phyloP scores from a whole-genome alignment of 2,329 filamentous ascomycete genomes.

The Colletotrichum shisoi region DNA sequence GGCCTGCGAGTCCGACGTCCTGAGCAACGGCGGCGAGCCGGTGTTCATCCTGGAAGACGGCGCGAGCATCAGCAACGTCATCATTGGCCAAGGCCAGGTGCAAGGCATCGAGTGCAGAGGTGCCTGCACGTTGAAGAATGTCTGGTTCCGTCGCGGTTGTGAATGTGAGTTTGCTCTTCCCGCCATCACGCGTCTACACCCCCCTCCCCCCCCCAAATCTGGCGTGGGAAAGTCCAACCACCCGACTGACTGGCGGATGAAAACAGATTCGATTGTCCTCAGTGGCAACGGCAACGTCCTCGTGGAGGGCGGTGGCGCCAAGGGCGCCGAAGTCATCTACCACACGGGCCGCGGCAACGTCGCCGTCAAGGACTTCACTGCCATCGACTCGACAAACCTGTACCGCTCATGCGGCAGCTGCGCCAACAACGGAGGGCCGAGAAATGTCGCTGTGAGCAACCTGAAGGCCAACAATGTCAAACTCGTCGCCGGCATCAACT shows the following conservation, averaged over 20 bases:
- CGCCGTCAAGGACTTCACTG: conserved; percentile 48
- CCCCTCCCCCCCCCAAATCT: too few relatives aligned
- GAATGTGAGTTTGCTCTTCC: conserved; percentile 43
- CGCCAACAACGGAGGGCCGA: conserved; percentile 39
- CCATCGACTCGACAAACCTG: conserved; percentile 53
- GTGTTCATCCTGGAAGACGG: conserved; percentile 63
- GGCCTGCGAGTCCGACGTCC: conserved; percentile 38
- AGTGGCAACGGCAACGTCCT: conserved; percentile 35
- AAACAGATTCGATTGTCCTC: conserved; percentile 28
- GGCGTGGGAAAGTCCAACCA: too few relatives aligned
- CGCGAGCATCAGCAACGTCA: conserved; percentile 60
- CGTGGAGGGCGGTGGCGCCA: conserved; percentile 48
- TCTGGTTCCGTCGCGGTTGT: conserved; percentile 53
- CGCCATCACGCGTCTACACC: fast-evolving
- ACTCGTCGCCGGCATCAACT: conserved; percentile 54
- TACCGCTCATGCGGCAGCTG: conserved; percentile 58
- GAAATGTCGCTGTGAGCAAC: conserved; percentile 38
- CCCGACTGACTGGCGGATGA: too few relatives aligned
- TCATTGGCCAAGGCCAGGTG: conserved; percentile 60
- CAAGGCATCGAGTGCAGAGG: conserved; percentile 62
- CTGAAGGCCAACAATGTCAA: conserved; percentile 35
- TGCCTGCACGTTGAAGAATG: conserved; percentile 52
- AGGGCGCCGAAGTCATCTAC: conserved; percentile 47
- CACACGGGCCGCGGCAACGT: conserved; percentile 49
- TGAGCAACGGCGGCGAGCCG: conserved; percentile 45